Conservation (phyloP, 306 rosid species). For the Pyrus pyrifolia region DNA sequence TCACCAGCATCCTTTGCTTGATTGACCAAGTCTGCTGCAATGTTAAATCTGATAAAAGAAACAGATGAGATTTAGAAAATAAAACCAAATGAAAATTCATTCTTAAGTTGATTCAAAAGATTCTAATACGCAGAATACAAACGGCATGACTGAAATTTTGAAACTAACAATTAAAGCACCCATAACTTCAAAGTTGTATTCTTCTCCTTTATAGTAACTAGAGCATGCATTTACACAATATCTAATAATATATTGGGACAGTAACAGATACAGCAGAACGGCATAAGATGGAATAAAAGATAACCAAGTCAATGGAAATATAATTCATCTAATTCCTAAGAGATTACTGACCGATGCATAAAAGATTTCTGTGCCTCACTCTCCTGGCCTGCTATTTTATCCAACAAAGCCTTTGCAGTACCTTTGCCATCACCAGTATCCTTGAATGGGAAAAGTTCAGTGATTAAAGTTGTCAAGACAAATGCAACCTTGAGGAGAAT, state of each 20-base stretch:
- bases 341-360: slow-evolving; percentile 81
- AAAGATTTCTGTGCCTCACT: slow-evolving; percentile 91
- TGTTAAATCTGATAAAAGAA: slow-evolving; percentile 67
- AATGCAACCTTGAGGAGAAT: slow-evolving; percentile 1
- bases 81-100: neutral
- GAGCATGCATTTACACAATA: too few species aligned
- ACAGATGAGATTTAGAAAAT: slow-evolving; percentile 12
- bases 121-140: neutral
- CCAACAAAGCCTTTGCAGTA: slow-evolving; percentile 72
- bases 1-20: slow-evolving; percentile 75
- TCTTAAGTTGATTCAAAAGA: neutral
- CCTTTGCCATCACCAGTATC: slow-evolving; percentile 65
- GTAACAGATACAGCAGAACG: neutral
- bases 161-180: neutral
- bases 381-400: slow-evolving; percentile 70
- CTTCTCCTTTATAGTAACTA: neutral
- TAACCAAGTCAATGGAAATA: neutral
- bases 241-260: neutral
- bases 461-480: slow-evolving; percentile 19
- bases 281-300: slow-evolving; percentile 8
- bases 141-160: neutral
- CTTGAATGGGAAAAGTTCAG: slow-evolving; percentile 37
- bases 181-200: neutral
- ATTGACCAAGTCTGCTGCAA: slow-evolving; percentile 78
- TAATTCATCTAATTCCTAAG: neutral